Percentiles rank a stretch among this genome's conserved stretches.
Evolutionary conservation across 2,329 filamentous ascomycete genomes (phyloP).

Genomic region (Paecilomyces fulvus): DNA sequence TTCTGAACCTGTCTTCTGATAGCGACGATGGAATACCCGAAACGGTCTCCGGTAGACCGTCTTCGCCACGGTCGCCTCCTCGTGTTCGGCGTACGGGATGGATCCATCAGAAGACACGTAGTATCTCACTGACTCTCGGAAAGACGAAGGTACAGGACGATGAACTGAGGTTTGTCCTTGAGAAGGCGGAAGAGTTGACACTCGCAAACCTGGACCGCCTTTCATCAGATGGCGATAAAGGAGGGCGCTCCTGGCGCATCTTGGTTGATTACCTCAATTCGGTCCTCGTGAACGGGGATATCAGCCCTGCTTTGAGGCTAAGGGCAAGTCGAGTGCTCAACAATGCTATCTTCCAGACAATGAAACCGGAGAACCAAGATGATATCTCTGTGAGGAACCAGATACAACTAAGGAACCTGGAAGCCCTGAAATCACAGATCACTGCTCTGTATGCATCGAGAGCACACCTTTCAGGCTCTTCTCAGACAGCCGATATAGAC

Average conservation of each 20-base stretch:
- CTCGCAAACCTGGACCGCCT: constrained; percentile 69
- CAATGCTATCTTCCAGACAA: constrained; percentile 33
- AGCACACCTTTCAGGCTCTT: constrained; percentile 47
- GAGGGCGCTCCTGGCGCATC: constrained; percentile 63
- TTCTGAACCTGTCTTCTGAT: constrained; percentile 59
- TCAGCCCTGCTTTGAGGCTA: constrained; percentile 32
- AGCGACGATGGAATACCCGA: constrained; percentile 36
- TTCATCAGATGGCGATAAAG: constrained; percentile 48
- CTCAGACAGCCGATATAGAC: constrained; percentile 60
- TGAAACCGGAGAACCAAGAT: constrained; percentile 30
- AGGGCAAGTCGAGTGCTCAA: constrained; percentile 56
- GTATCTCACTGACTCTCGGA: constrained; percentile 32
- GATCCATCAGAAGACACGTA: constrained; percentile 30
- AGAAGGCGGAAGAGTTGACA: constrained; percentile 65
- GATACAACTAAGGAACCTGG: constrained; percentile 65
- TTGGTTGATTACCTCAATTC: constrained; percentile 50
- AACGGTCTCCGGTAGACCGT: constrained; percentile 46
- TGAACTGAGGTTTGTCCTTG: constrained; percentile 50
- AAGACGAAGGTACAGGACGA: constrained; percentile 36
- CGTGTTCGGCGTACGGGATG: constrained; percentile 17
- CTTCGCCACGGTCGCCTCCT: constrained; percentile 14
- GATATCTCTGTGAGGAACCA: constrained; percentile 43
- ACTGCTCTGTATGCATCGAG: constrained; percentile 48
- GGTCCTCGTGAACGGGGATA: constrained; percentile 31
- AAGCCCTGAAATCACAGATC: constrained; percentile 56